Conservation (phyloP, 192 early-diverging fungal genomes). For the Coemansia sp. region DNA sequence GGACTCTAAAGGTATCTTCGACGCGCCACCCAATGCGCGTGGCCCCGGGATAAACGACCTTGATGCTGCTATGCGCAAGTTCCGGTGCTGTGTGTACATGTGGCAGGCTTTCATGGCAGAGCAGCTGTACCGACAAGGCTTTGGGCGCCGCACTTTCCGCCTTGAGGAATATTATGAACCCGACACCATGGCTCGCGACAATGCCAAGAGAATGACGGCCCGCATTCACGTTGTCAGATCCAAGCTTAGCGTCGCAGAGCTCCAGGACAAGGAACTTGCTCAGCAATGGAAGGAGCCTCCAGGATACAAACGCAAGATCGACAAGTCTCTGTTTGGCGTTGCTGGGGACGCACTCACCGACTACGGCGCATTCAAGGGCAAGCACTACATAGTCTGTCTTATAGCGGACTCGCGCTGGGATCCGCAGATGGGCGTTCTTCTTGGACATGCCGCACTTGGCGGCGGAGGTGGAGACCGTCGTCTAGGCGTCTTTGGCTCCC, state of each 20-base stretch:
- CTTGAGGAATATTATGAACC: slow-evolving; percentile 59
- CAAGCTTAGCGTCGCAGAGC: slow-evolving; percentile 54
- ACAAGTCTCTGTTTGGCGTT: slow-evolving; percentile 54
- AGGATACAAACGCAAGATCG: slow-evolving; percentile 36
- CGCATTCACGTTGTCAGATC: slow-evolving; percentile 58
- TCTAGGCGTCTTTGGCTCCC: slow-evolving; percentile 71
- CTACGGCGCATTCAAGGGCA: slow-evolving; percentile 47
- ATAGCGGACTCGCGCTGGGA: slow-evolving; percentile 66
- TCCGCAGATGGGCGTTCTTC: slow-evolving; percentile 42
- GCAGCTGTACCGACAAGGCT: slow-evolving; percentile 67
- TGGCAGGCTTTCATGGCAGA: slow-evolving; percentile 76
- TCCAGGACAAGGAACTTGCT: slow-evolving; percentile 59
- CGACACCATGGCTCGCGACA: slow-evolving; percentile 58
- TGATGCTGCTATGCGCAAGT: slow-evolving; percentile 56
- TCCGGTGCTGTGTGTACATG: slow-evolving; percentile 64
- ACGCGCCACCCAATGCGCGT: slow-evolving; percentile 59
- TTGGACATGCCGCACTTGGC: slow-evolving; percentile 67
- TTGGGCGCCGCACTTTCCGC: slow-evolving; percentile 68
- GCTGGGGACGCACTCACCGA: slow-evolving; percentile 55
- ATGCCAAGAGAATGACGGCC: slow-evolving; percentile 53
- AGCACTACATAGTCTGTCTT: slow-evolving; percentile 57
- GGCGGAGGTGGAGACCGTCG: slow-evolving; percentile 55
- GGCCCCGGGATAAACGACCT: slow-evolving; percentile 49
- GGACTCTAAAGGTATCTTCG: slow-evolving; percentile 61
- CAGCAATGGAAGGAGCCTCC: slow-evolving; percentile 58